Conservation (phyloP, 805 yeast species). For the Allodekkera sacchari region DNA sequence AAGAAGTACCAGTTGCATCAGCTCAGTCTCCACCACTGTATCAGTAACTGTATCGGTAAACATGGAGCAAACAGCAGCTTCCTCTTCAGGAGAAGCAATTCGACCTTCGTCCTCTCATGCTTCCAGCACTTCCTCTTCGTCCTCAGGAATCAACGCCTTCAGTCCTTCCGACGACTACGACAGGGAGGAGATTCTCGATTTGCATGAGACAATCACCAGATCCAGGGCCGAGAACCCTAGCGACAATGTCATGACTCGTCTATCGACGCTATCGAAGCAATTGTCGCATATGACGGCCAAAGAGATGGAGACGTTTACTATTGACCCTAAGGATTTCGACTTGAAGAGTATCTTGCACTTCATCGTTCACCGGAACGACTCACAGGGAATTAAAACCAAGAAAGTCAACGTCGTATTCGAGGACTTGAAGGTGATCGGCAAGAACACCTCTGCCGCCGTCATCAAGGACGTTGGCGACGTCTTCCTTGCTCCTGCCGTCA, state of each 20-base stretch:
- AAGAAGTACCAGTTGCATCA: too few relatives aligned
- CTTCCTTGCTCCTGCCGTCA: constrained; percentile 20
- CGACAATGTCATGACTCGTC: constrained; percentile 12
- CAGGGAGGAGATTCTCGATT: constrained; percentile 2
- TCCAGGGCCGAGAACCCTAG: constrained; percentile 6
- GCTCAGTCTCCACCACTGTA: too few relatives aligned
- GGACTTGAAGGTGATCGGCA: constrained; percentile 36
- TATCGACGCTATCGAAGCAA: constrained; percentile 10
- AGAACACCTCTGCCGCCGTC: constrained; percentile 37
- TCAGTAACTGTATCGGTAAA: too few relatives aligned
- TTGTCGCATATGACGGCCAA: constrained; percentile 14
- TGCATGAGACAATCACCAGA: constrained; percentile 7
- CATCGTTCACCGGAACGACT: constrained; percentile 29
- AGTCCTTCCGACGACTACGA: background rate
- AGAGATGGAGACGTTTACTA: constrained; percentile 12
- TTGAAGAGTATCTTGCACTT: constrained; percentile 28
- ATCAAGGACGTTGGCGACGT: constrained; percentile 37
- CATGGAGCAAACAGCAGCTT: too few relatives aligned
- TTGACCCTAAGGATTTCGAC: constrained; percentile 29
- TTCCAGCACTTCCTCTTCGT: background rate
- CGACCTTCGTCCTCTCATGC: too few relatives aligned
- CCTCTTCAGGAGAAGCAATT: too few relatives aligned
- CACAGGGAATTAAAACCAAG: constrained; percentile 34
- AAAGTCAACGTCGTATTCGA: constrained; percentile 35
- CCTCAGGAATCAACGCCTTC: background rate